phyloP scores from a whole-genome alignment of 1,284 basidiomycete genomes.

The Ganoderma lucidum region DNA sequence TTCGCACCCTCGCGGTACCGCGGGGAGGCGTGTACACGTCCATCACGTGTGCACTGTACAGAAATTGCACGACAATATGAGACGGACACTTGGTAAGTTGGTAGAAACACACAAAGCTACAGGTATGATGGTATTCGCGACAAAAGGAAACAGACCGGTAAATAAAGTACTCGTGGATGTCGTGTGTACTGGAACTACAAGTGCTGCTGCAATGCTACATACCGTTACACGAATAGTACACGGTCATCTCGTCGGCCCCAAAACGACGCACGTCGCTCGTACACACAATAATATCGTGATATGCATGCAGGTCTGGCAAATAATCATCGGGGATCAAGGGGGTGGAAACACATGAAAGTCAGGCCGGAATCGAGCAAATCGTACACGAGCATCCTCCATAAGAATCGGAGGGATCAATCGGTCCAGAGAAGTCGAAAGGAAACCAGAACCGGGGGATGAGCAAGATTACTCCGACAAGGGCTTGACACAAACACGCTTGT shows the following conservation, averaged over 20 bases:
- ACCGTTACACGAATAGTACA: constrained; percentile 21
- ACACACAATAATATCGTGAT: constrained; percentile 11
- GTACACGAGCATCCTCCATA: background rate
- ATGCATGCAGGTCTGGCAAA: constrained; percentile 1
- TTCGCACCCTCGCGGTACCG: constrained; percentile 5
- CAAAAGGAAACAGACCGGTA: background rate
- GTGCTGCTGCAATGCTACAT: constrained; percentile 15
- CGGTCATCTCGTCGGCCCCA: constrained; percentile 10
- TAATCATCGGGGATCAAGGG: background rate
- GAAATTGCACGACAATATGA: background rate
- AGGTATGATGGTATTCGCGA: constrained; percentile 2
- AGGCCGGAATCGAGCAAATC: background rate
- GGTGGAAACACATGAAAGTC: background rate
- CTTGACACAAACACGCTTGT: constrained; percentile 68
- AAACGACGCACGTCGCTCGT: constrained; percentile 11
- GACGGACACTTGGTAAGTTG: no score
- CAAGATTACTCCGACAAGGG: constrained; percentile 35
- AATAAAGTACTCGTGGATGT: constrained; percentile 8
- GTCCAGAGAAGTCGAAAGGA: background rate
- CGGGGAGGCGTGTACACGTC: constrained; percentile 12
- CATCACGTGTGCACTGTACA: constrained; percentile 12
- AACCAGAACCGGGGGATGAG: background rate
- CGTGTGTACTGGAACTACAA: constrained; percentile 2
- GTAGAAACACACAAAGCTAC: constrained; percentile 10
- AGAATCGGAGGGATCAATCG: background rate